Evolutionary conservation across 1,139 yeast genomes (phyloP).

Genomic region (Eremothecium gossypii): DNA sequence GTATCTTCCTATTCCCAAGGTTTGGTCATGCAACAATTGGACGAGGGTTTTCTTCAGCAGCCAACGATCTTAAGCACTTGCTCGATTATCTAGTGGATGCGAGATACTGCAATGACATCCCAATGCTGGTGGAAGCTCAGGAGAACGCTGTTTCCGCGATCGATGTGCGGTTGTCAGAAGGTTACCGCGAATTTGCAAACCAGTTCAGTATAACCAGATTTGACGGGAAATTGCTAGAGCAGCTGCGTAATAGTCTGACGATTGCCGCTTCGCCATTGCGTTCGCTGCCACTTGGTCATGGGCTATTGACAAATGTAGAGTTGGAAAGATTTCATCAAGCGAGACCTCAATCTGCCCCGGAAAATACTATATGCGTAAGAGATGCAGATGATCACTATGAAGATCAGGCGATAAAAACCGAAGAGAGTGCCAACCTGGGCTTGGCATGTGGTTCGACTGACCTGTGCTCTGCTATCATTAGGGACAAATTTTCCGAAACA

Average conservation of each 20-base stretch:
- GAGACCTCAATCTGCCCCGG: background rate
- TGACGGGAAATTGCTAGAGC: conserved; percentile 29
- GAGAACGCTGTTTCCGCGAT: conserved; percentile 29
- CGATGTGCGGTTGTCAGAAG: conserved; percentile 32
- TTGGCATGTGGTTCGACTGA: conserved; percentile 6
- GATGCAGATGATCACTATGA: background rate
- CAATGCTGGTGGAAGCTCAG: conserved; percentile 17
- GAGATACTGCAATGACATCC: conserved; percentile 14
- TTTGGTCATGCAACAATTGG: conserved; percentile 31
- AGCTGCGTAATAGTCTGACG: conserved; percentile 36
- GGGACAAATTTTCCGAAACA: conserved; percentile 29
- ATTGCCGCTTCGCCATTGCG: conserved; percentile 34
- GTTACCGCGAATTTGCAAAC: conserved; percentile 37
- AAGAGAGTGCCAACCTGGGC: background rate
- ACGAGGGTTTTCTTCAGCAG: conserved; percentile 17
- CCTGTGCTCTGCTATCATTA: conserved; percentile 25
- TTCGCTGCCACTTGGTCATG: conserved; percentile 31
- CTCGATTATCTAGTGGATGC: conserved; percentile 19
- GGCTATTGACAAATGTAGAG: conserved; percentile 16
- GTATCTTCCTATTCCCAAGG: conserved; percentile 33
- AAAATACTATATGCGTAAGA: background rate
- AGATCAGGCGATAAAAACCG: too few relatives aligned
- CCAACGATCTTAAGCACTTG: conserved; percentile 21
- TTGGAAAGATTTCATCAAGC: conserved; percentile 7
- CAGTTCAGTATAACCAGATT: conserved; percentile 34